Conservation (phyloP, 176 grass and related monocot genomes). For the Bromus sterilis region DNA sequence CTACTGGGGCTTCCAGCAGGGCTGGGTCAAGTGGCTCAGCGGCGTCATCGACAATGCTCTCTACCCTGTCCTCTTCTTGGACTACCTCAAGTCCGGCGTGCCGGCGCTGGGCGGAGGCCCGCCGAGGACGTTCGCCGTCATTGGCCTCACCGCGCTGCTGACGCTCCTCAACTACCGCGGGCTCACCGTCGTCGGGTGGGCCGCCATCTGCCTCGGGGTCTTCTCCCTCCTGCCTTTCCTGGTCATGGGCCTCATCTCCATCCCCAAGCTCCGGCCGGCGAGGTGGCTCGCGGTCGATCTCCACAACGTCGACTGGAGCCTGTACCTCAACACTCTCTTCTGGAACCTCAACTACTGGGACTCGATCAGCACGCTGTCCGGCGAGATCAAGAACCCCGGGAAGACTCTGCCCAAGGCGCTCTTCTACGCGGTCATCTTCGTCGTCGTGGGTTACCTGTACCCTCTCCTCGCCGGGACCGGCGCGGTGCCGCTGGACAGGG, state of each 20-base stretch:
- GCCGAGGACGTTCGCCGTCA: not conserved
- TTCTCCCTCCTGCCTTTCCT: slow-evolving; percentile 1
- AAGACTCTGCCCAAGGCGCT: slow-evolving; percentile 48
- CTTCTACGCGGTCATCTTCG: slow-evolving; percentile 14
- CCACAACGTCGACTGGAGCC: not conserved
- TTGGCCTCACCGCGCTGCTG: not conserved
- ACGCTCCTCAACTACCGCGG: slow-evolving; percentile 4
- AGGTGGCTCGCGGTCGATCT: not conserved
- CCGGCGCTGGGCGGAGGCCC: not conserved
- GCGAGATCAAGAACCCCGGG: not conserved
- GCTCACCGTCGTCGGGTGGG: not conserved
- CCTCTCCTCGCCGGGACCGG: not conserved
- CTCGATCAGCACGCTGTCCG: not conserved
- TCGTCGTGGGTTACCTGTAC: not conserved
- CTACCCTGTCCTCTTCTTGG: not conserved
- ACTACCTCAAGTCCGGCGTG: not conserved
- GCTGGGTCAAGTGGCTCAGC: slow-evolving; percentile 1
- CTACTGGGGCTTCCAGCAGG: slow-evolving; percentile 11
- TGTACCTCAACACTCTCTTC: slow-evolving; percentile 7
- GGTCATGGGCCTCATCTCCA: not conserved
- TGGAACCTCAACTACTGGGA: slow-evolving; percentile 10
- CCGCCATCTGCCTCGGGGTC: not conserved
- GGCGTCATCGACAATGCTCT: slow-evolving; percentile 6
- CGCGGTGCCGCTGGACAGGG: slow-evolving; percentile 5
- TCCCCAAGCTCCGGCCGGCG: not conserved